Percentiles rank a stretch among this genome's conserved stretches.
phyloP scores from a whole-genome alignment of 2,329 filamentous ascomycete genomes.

The Aspergillus sp. region DNA sequence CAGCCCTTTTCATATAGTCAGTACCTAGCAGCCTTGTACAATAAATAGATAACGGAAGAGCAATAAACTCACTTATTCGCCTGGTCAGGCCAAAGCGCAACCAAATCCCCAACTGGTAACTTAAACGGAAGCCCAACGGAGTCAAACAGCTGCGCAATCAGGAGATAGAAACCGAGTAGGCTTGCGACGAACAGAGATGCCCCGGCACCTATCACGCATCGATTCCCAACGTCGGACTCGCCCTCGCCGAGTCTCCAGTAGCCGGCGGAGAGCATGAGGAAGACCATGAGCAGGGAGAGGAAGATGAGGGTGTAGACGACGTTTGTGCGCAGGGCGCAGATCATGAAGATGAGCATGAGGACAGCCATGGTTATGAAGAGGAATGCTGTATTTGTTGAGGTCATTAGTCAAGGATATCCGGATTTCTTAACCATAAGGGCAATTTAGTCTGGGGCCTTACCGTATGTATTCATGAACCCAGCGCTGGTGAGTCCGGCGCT shows the following conservation, averaged over 20 bases:
- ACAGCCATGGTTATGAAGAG: conserved; percentile 66
- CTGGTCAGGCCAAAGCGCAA: conserved; percentile 12
- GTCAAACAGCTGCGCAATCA: conserved; percentile 55
- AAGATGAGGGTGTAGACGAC: conserved; percentile 70
- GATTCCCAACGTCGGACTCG: conserved; percentile 18
- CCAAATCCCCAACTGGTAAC: conserved; percentile 45
- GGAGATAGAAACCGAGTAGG: conserved; percentile 54
- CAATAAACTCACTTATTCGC: not conserved
- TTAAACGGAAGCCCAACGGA: conserved; percentile 54
- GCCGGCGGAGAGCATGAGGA: conserved; percentile 59
- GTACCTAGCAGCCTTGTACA: not conserved
- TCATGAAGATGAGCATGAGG: conserved; percentile 65
- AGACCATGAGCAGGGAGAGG: conserved; percentile 59
- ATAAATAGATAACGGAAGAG: not conserved
- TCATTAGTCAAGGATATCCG: too few relatives aligned
- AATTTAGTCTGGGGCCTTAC: conserved; percentile 3
- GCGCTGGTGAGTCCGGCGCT: conserved; percentile 22
- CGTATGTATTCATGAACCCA: conserved; percentile 26
- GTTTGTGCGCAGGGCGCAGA: conserved; percentile 72
- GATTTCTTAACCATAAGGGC: not conserved
- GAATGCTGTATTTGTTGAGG: conserved; percentile 42
- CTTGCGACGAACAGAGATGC: conserved; percentile 51
- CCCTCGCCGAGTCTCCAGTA: conserved; percentile 58
- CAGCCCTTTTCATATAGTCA: not conserved
- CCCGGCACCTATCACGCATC: conserved; percentile 38